A percentile compares a stretch with the other conserved stretches of the same genome.
phyloP scores from a whole-genome alignment of 176 grass and related monocot species.

The Oryza meridionalis region DNA sequence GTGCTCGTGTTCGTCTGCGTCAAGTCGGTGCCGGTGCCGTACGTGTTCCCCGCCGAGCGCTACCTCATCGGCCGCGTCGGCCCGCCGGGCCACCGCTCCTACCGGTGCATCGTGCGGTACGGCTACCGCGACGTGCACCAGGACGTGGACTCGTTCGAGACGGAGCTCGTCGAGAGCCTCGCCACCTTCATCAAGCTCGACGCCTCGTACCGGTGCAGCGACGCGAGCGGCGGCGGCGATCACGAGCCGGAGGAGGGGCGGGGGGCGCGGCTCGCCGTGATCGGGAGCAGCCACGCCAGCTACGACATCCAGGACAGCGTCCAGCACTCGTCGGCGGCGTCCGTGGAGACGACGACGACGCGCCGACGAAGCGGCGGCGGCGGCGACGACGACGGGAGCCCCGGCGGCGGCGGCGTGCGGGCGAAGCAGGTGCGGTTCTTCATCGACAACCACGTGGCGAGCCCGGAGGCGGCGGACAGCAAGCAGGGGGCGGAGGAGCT shows the following conservation, averaged over 20 bases:
- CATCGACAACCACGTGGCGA: constrained; percentile 54
- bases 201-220: constrained; percentile 48
- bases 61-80: constrained; percentile 92
- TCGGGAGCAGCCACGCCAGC: constrained; percentile 50
- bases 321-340: constrained; percentile 37
- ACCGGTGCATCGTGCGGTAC: constrained; percentile 93
- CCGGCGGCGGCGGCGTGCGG: background rate
- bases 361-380: background rate
- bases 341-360: constrained; percentile 37
- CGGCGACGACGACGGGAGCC: background rate
- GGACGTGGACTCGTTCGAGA: constrained; percentile 91
- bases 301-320: constrained; percentile 56
- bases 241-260: constrained; percentile 23
- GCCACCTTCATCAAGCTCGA: constrained; percentile 74
- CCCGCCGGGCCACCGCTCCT: constrained; percentile 78
- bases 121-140: constrained; percentile 97
- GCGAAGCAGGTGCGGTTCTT: constrained; percentile 78
- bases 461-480: constrained; percentile 40
- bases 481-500: constrained; percentile 73
- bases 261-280: constrained; percentile 61
- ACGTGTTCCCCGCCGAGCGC: constrained; percentile 80
- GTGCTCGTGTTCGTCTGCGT: constrained; percentile 94
- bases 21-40: constrained; percentile 84
- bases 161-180: constrained; percentile 75
- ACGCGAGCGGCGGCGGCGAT: constrained; percentile 12